A percentile compares a stretch with the other conserved stretches of the same genome.
phyloP scores from a whole-genome alignment of 2,329 filamentous ascomycete species.

The Capronia epimyces region DNA sequence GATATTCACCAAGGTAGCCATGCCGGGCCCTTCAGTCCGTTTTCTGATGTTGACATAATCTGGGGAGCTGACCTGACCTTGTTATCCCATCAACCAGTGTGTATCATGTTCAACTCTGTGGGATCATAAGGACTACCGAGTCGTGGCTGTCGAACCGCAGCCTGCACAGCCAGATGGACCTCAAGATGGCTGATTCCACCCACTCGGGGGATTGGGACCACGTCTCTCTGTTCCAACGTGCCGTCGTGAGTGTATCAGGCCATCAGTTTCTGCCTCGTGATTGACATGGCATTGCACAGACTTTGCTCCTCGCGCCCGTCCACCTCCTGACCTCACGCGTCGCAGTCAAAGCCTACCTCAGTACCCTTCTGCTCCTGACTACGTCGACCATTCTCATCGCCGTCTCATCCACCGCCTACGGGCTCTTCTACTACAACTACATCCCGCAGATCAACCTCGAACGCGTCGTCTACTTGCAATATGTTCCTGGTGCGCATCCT shows the following conservation, averaged over 20 bases:
- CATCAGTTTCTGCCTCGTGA: neutral
- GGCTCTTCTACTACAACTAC: conserved; percentile 63
- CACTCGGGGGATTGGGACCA: conserved; percentile 5
- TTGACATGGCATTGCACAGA: conserved; percentile 39
- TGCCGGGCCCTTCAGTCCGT: no score
- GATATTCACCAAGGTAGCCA: no score
- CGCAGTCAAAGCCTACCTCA: conserved; percentile 61
- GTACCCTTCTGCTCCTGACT: conserved; percentile 50
- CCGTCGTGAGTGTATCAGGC: conserved; percentile 7
- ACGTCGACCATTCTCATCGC: conserved; percentile 53
- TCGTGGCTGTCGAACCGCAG: neutral
- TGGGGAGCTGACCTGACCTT: no score
- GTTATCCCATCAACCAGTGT: no score
- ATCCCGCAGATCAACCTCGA: conserved; percentile 61
- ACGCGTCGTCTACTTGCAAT: conserved; percentile 61
- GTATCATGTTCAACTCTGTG: no score
- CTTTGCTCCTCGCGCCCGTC: conserved; percentile 50
- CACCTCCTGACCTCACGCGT: conserved; percentile 54
- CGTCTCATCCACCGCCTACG: conserved; percentile 57
- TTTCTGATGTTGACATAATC: no score
- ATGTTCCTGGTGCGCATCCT: conserved; percentile 39
- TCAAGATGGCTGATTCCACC: conserved; percentile 10
- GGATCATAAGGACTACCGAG: no score
- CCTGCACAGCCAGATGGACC: neutral
- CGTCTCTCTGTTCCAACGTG: conserved; percentile 13